phyloP scores from a whole-genome alignment of 139 green algal species.

The Chlorella sp. region DNA sequence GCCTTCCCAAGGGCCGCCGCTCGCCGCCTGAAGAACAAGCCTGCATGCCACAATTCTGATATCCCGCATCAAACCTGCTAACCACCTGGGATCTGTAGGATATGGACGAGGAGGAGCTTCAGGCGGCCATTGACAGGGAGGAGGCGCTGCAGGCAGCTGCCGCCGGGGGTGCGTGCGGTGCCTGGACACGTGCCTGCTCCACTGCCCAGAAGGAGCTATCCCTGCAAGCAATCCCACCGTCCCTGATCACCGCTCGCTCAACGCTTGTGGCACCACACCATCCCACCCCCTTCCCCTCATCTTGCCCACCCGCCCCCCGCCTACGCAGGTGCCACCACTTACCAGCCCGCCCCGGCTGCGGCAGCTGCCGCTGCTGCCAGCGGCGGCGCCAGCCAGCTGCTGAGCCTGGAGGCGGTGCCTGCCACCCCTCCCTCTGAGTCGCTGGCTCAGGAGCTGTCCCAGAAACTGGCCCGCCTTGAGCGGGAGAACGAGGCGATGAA shows the following conservation, averaged over 20 bases:
- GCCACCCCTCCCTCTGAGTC: background rate
- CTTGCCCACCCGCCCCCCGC: no score
- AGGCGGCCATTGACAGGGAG: background rate
- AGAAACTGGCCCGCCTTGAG: background rate
- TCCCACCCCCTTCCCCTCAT: no score
- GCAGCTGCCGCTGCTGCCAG: background rate
- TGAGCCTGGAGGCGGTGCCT: background rate
- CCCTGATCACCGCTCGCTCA: no score
- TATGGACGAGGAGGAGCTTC: background rate
- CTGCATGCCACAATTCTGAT: background rate
- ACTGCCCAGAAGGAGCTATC: no score
- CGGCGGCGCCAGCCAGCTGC: background rate
- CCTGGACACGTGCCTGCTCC: background rate
- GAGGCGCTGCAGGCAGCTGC: background rate
- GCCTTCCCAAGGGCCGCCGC: background rate
- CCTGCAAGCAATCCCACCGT: no score
- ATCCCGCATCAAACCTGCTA: background rate
- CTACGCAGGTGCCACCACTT: no score
- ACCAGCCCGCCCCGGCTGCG: background rate
- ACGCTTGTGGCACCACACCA: no score
- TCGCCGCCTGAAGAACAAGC: background rate
- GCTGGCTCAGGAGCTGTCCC: background rate
- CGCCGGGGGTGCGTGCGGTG: background rate
- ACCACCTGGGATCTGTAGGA: background rate
- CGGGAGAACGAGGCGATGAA: background rate